Base-by-base conservation (phyloP, 352 stramenopile genomes). In the Globisporangium sylvaticum region DNA sequence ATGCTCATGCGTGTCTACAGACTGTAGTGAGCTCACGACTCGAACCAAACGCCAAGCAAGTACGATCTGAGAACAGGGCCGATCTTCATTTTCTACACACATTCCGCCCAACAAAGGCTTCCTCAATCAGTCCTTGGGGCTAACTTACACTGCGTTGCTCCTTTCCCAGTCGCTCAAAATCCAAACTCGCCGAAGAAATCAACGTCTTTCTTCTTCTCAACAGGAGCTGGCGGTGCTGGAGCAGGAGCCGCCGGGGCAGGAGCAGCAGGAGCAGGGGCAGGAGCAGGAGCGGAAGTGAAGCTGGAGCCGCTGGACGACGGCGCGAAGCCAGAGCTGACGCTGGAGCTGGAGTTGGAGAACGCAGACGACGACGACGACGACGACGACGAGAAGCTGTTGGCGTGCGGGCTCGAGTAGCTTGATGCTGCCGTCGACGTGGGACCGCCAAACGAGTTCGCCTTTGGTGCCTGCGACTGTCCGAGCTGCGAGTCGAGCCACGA, bases 131-230 rank as follows among this genome's bases (percentile, higher is more conserved):
- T 15, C 44, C 12, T 53, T 25, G 24, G 37, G 58, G 24, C 65
- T 67, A 62, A 70, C 56, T 67, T 60, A 32, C 46, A 25, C 31
- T 20, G 46, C 34, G 7, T 32, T 29, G 12, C 20, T 0, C 29
- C 24, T 44, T 32, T 64, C 58, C 8, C 50, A 57, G 32, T 44
- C 9, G 29, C 46, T 78, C 81, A 94, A 61, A 91, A 89, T 9
- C 85, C 85, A 64, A 92, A 94, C 72, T 94, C 85, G 12, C 81
- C 82, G 58, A 94, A 94, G 67, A 94, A 94, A 66, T 94, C 85
- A 24, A 94, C 85, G 58, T 94, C 80, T 67, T 93, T 93, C 80
- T 92, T 91, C 25, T 77, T 76, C 24, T 75, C 76, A 25, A 78
- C 70, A 6, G 76, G 68, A 10, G 75, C 44, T 6, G 69, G 59